phyloP scores from a whole-genome alignment of 2,329 filamentous ascomycete genomes.

The Trichoderma breve region DNA sequence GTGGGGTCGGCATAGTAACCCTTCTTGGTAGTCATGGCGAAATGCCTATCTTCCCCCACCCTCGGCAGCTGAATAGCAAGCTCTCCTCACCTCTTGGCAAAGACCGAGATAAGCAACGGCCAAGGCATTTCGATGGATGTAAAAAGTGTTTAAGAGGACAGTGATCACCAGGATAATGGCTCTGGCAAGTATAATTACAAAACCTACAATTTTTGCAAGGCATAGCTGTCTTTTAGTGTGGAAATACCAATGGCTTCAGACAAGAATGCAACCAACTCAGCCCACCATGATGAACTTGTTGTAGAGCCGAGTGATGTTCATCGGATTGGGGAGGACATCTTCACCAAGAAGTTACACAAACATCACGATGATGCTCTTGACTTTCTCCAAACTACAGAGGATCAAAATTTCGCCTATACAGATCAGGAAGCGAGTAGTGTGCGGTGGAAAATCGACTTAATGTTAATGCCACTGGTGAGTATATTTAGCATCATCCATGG shows the following conservation, averaged over 20 bases:
- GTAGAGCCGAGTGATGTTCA: not conserved
- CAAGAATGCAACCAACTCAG: not conserved
- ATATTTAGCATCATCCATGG: not conserved
- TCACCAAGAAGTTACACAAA: not conserved
- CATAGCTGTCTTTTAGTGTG: not conserved
- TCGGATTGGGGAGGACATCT: not conserved
- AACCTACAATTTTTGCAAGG: not conserved
- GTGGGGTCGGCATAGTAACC: not conserved
- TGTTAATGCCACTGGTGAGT: conserved; percentile 19
- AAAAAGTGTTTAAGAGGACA: not conserved
- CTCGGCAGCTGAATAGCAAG: not conserved
- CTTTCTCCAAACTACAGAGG: not conserved
- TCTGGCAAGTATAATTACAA: not conserved
- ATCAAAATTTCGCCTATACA: conserved; percentile 4
- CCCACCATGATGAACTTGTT: not conserved
- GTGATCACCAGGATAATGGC: not conserved
- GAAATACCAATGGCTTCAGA: not conserved
- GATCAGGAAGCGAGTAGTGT: conserved; percentile 15
- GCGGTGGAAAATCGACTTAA: conserved; percentile 20
- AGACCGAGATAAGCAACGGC: not conserved
- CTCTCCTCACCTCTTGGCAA: not conserved
- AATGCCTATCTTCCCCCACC: not conserved
- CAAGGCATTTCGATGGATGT: not conserved
- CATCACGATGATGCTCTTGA: not conserved
- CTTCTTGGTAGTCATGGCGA: not conserved